Evolutionary conservation across 208 protist genomes (phyloP).

Genomic region (Crithidia bombi): DNA sequence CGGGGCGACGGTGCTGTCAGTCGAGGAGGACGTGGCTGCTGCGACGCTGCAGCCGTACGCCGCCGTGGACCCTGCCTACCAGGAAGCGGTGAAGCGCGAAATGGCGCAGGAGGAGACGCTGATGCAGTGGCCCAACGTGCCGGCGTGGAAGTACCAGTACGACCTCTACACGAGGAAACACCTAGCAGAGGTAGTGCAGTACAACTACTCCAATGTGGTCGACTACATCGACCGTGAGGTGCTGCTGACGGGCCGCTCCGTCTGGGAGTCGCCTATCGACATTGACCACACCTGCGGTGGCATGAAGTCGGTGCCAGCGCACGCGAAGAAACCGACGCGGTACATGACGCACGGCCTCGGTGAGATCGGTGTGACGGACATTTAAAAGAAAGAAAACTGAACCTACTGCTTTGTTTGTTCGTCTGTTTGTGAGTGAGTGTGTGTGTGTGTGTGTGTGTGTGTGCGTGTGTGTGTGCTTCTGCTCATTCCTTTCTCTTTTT

Average conservation of each 20-base stretch:
- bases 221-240: constrained; percentile 93
- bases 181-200: constrained; percentile 79
- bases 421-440: constrained; percentile 8
- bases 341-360: constrained; percentile 71
- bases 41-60: constrained; percentile 57
- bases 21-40: constrained; percentile 41
- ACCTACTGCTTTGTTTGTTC: neutral
- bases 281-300: constrained; percentile 89
- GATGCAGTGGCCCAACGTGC: constrained; percentile 89
- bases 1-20: constrained; percentile 57
- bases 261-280: constrained; percentile 90
- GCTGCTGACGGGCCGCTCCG: constrained; percentile 84
- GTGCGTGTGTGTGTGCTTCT: too few species aligned
- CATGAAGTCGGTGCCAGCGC: constrained; percentile 74
- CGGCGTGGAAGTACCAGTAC: constrained; percentile 90
- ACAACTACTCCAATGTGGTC: constrained; percentile 93
- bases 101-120: constrained; percentile 79
- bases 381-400: constrained; percentile 44
- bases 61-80: constrained; percentile 69
- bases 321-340: constrained; percentile 76
- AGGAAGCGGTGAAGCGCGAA: constrained; percentile 74
- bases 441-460: neutral
- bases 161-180: constrained; percentile 73
- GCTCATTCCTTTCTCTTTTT: neutral
- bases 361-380: constrained; percentile 73